phyloP scores from a whole-genome alignment of 1,284 basidiomycete genomes.

The Mycena citricolor region DNA sequence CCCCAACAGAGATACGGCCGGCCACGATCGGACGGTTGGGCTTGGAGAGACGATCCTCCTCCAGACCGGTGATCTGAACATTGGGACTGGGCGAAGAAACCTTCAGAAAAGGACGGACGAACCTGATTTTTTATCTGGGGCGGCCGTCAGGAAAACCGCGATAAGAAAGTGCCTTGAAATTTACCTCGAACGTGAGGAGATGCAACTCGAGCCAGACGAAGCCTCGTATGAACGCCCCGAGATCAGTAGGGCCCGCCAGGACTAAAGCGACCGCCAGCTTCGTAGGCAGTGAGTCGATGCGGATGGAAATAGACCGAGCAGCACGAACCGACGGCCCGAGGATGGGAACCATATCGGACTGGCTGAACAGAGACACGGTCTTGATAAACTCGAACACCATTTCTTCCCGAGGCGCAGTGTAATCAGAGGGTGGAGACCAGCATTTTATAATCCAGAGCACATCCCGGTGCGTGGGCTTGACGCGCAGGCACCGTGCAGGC shows the following conservation, averaged over 20 bases:
- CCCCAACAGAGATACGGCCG: constrained; percentile 31
- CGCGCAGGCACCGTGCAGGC: too few relatives aligned
- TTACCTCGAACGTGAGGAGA: constrained; percentile 17
- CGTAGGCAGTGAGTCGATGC: too few relatives aligned
- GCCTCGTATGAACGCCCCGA: constrained; percentile 12
- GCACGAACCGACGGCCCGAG: constrained; percentile 18
- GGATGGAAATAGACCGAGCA: too few relatives aligned
- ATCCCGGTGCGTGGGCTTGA: too few relatives aligned
- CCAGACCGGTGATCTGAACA: constrained; percentile 21
- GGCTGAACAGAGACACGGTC: constrained; percentile 14
- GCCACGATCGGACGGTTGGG: constrained; percentile 37
- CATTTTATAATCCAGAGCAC: too few relatives aligned
- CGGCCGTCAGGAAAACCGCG: too few relatives aligned
- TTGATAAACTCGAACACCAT: constrained; percentile 7
- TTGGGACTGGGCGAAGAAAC: background rate
- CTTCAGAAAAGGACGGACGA: constrained; percentile 9
- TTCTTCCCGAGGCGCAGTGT: too few relatives aligned
- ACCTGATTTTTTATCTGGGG: constrained; percentile 26
- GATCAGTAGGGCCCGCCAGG: constrained; percentile 18
- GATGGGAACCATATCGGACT: constrained; percentile 14
- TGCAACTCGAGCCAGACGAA: constrained; percentile 21
- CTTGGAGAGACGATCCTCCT: constrained; percentile 39
- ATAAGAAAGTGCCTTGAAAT: background rate
- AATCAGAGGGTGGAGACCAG: too few relatives aligned
- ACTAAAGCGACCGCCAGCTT: constrained; percentile 19